These are phyloP conservation scores for Tuber magnatum DNA, from an alignment of 495 filamentous ascomycete species.

Conservation along the genomic window DNA sequence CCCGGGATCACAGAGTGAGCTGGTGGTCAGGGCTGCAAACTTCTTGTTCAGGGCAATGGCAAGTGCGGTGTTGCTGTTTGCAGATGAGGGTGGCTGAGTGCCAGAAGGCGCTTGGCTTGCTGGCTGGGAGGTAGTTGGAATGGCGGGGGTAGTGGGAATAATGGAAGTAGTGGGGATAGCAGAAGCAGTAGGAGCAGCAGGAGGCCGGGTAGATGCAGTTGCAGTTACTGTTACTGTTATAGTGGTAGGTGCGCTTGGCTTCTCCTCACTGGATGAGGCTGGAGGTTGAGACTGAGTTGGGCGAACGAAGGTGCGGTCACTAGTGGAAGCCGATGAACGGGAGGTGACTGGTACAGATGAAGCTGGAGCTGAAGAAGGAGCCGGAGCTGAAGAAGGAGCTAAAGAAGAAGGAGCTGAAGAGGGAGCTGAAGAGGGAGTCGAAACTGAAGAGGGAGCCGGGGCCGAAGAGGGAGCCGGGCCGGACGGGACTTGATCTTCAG, in stretches of 20 bases:
- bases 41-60: conserved; percentile 22
- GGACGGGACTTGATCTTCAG: not conserved
- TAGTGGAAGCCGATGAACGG: not conserved
- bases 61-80: conserved; percentile 13
- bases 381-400: not conserved
- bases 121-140: conserved; percentile 4
- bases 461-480: not conserved
- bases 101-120: conserved; percentile 6
- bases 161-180: not conserved
- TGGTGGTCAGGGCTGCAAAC: conserved; percentile 11
- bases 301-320: not conserved
- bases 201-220: not conserved
- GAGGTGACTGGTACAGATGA: not conserved
- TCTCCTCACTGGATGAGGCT: not conserved
- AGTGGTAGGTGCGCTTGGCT: not conserved
- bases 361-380: not conserved
- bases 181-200: conserved; percentile 1
- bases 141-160: not conserved
- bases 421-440: not conserved
- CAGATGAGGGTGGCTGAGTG: not conserved
- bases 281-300: not conserved
- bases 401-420: not conserved
- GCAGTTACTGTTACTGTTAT: not conserved
- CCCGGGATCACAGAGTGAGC: conserved; percentile 17
- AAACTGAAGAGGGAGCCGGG: not conserved